Evolutionary conservation across 805 yeast species (phyloP).

Genomic region (Cyberlindnera maclurae): DNA sequence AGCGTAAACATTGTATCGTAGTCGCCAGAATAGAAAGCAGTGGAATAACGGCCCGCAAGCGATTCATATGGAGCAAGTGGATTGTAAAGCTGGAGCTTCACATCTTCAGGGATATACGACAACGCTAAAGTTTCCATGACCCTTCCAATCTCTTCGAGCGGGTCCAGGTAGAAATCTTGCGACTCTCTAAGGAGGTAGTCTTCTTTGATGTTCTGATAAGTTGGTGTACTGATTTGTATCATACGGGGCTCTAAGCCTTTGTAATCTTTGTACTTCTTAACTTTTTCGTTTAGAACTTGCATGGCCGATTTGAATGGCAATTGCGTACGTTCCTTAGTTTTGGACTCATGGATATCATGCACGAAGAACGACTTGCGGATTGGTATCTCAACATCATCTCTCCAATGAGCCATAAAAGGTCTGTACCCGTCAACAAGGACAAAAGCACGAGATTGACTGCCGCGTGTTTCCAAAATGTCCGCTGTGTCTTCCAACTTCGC

Average conservation of each 20-base stretch:
- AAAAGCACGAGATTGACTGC: neutral
- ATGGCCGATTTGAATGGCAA: constrained; percentile 19
- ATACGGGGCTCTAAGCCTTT: constrained; percentile 21
- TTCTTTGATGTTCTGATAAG: constrained; percentile 43
- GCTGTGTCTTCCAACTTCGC: neutral
- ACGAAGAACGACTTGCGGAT: constrained; percentile 25
- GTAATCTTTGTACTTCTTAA: constrained; percentile 23
- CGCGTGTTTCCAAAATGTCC: constrained; percentile 2
- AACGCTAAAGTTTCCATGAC: constrained; percentile 37
- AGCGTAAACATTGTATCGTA: constrained; percentile 23
- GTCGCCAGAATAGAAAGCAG: constrained; percentile 27
- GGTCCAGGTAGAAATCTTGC: constrained; percentile 51
- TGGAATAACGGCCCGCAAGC: constrained; percentile 32
- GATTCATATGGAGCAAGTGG: constrained; percentile 29
- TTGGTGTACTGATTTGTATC: constrained; percentile 22
- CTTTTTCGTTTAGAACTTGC: constrained; percentile 10
- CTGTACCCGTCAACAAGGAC: constrained; percentile 18
- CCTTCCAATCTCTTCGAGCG: constrained; percentile 54
- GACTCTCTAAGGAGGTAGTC: constrained; percentile 42
- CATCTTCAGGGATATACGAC: constrained; percentile 33
- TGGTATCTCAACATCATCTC: constrained; percentile 19
- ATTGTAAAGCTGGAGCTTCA: constrained; percentile 27
- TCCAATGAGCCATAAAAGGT: constrained; percentile 17
- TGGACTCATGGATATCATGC: constrained; percentile 23
- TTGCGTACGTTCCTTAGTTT: constrained; percentile 7